These are phyloP conservation scores for Verticillium longisporum DNA, from an alignment of 2,329 filamentous ascomycete genomes.

Conservation along the genomic window DNA sequence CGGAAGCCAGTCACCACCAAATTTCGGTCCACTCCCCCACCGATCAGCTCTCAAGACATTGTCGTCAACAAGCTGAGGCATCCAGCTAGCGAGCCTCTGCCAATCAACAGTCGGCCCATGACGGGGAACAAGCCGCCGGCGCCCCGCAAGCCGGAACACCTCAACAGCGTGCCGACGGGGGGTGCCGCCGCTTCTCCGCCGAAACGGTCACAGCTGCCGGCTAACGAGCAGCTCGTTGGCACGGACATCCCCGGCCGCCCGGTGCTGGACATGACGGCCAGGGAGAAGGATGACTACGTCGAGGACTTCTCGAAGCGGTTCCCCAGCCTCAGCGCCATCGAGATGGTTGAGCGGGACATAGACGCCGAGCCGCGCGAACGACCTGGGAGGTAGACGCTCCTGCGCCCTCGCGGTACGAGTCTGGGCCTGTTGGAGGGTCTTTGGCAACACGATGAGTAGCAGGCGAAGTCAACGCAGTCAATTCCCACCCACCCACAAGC, in stretches of 20 bases:
- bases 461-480: neutral
- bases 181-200: constrained; percentile 19
- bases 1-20: constrained; percentile 42
- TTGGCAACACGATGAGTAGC: neutral
- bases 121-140: constrained; percentile 37
- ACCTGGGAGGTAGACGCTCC: neutral
- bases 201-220: neutral
- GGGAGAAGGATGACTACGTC: constrained; percentile 61
- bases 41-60: constrained; percentile 10
- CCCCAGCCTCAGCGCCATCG: constrained; percentile 76
- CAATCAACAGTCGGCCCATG: constrained; percentile 12
- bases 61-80: constrained; percentile 12
- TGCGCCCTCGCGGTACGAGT: neutral
- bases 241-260: constrained; percentile 41
- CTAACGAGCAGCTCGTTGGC: constrained; percentile 31
- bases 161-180: constrained; percentile 45
- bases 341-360: constrained; percentile 74
- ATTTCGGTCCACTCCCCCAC: constrained; percentile 19
- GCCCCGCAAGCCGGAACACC: constrained; percentile 55
- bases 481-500: neutral
- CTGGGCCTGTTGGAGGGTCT: neutral
- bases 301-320: constrained; percentile 75
- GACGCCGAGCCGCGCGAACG: constrained; percentile 24
- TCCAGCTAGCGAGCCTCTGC: constrained; percentile 16
- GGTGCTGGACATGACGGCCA: constrained; percentile 45